Base-by-base conservation (phyloP, 2,329 filamentous ascomycete genomes). In the Penicillium sp. region DNA sequence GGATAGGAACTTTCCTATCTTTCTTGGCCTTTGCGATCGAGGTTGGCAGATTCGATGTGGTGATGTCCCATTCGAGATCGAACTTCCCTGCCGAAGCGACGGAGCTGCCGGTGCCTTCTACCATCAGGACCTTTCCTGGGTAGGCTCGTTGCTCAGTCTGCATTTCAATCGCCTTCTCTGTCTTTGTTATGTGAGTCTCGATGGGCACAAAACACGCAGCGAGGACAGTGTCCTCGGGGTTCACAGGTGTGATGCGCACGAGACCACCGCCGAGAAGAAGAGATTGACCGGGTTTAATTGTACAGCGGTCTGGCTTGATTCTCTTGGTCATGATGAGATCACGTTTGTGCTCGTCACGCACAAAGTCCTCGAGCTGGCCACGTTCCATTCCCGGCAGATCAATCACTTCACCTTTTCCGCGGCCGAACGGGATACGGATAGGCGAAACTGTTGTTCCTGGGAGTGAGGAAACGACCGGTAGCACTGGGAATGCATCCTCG, bases 381-480 rank as follows among this genome's bases (percentile, higher is more conserved):
- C 93, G 83, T 7, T 84, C 79, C 27, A 98, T 74, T 0, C 93
- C 93, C 0, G 93, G 93, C 11, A 98, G 77, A 64, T 98, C 93
- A 59, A 98, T 88, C 27, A 98, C 76, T 67, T 98, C 94, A 46
- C 93, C 93, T 60, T 82, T 86, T 20, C 87, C 86, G 49, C 81
- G 82, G 37, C 90, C 90, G 63, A 93, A 98, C 0, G 89, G 89
- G 14, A 97, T 82, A 23, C 93, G 85, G 57, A 98, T 97, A 0
- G 93, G 93, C 0, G 89, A 95, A 1, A 90, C 93, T 1, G 93
- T 98, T 0, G 93, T 98, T 8, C 94, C 93, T 0, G 93, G 88
- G 2, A 96, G 76, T 4, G 87, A 79, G 0, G 89, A 95, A 1
- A 95, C 86, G 9, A 94, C 71, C 1, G 91, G 91, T 79, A 97